Conservation (phyloP, 2,329 filamentous ascomycete species). For the Apiospora hydei region DNA sequence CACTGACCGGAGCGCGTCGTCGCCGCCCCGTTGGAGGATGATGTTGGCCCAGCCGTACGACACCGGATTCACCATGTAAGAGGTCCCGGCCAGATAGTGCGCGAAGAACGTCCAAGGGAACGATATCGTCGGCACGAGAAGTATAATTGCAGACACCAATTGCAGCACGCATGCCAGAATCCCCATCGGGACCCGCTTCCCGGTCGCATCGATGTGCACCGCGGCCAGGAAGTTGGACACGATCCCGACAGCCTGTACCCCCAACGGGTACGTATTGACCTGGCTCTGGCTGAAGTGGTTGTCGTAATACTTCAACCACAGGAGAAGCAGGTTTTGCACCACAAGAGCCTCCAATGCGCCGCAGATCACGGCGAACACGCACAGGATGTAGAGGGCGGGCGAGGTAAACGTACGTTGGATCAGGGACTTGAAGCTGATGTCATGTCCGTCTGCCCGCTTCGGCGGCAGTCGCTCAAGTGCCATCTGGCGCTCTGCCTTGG, state of each 20-base stretch:
- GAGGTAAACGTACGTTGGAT: slow-evolving; percentile 38
- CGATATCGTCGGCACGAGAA: slow-evolving; percentile 43
- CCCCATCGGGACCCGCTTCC: slow-evolving; percentile 43
- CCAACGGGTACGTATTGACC: slow-evolving; percentile 46
- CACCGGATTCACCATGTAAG: slow-evolving; percentile 49
- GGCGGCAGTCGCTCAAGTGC: slow-evolving; percentile 41
- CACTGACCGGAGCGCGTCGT: slow-evolving; percentile 50
- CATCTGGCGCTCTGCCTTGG: slow-evolving; percentile 35
- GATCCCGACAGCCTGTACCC: slow-evolving; percentile 39
- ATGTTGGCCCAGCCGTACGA: slow-evolving; percentile 49
- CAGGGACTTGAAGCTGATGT: slow-evolving; percentile 40
- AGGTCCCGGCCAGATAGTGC: slow-evolving; percentile 47
- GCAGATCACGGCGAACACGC: slow-evolving; percentile 46
- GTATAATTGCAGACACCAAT: slow-evolving; percentile 41
- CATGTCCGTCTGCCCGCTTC: slow-evolving; percentile 43
- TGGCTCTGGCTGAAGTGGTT: slow-evolving; percentile 36
- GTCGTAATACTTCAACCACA: slow-evolving; percentile 12
- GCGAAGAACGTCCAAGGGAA: slow-evolving; percentile 45
- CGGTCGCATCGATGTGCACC: slow-evolving; percentile 35
- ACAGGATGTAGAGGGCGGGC: slow-evolving; percentile 46
- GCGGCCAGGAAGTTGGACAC: slow-evolving; percentile 46
- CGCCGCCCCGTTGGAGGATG: slow-evolving; percentile 45
- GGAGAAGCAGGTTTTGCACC: slow-evolving; percentile 33
- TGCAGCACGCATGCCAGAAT: slow-evolving; percentile 43
- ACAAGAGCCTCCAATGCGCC: slow-evolving; percentile 44